Conservation (phyloP, 1,139 yeast genomes). For the Schizosaccharomyces versatilis region DNA sequence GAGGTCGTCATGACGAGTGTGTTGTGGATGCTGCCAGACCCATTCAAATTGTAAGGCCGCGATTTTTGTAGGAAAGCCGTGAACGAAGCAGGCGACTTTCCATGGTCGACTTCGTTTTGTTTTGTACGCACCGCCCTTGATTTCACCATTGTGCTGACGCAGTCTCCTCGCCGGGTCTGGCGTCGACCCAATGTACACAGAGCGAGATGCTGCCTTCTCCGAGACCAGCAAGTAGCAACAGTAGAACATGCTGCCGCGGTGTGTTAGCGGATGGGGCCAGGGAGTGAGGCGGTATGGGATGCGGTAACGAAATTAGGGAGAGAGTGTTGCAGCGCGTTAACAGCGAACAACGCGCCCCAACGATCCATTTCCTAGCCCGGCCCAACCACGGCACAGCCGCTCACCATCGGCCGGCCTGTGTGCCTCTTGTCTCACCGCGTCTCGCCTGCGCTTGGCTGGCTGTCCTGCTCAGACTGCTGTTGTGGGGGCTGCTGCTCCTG, state of each 20-base stretch:
- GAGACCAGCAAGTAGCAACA: not conserved
- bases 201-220: not conserved
- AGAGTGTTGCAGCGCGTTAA: too few relatives aligned
- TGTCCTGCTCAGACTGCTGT: too few relatives aligned
- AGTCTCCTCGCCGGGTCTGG: constrained; percentile 21
- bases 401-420: too few relatives aligned
- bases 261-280: too few relatives aligned
- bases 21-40: constrained; percentile 10
- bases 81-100: constrained; percentile 39
- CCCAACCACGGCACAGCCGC: too few relatives aligned
- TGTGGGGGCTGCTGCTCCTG: not conserved
- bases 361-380: too few relatives aligned
- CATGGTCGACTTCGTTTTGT: constrained; percentile 49
- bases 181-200: not conserved
- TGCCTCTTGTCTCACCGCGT: too few relatives aligned
- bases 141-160: constrained; percentile 56
- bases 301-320: too few relatives aligned
- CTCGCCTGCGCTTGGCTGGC: too few relatives aligned
- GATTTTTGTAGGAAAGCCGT: constrained; percentile 52
- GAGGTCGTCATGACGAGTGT: constrained; percentile 3
- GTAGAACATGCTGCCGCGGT: not conserved
- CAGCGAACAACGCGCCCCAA: too few relatives aligned
- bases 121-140: constrained; percentile 44
- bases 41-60: constrained; percentile 42
- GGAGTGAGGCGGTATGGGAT: too few relatives aligned